phyloP scores from a whole-genome alignment of 2,329 filamentous ascomycete species.

The Ilyonectria sp. region DNA sequence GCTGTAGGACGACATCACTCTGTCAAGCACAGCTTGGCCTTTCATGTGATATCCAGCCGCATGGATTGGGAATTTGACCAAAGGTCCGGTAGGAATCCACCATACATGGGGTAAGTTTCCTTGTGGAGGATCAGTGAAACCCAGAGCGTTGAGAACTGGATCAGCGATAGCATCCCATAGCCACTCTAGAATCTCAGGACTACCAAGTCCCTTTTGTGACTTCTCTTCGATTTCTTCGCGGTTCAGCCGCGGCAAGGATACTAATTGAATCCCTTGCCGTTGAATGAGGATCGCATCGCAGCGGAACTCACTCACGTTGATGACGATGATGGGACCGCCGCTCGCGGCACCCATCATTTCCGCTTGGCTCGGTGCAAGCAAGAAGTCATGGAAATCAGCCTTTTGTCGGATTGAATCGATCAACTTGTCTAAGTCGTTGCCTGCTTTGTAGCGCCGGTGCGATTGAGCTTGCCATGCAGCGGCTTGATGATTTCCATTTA shows the following conservation, averaged over 20 bases:
- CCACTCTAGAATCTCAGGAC: conserved; percentile 38
- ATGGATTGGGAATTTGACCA: neutral
- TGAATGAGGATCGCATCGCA: neutral
- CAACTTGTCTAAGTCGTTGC: conserved; percentile 26
- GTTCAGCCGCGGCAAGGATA: neutral
- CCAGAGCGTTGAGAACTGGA: neutral
- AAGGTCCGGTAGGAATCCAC: neutral
- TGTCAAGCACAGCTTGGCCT: too few species aligned
- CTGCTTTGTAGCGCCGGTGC: conserved; percentile 1
- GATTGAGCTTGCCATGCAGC: neutral
- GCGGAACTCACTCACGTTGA: neutral
- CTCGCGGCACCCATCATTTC: neutral
- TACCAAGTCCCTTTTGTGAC: neutral
- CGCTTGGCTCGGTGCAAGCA: neutral
- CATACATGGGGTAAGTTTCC: neutral
- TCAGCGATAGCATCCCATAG: neutral
- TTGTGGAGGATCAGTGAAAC: neutral
- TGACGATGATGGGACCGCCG: neutral
- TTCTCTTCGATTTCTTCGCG: neutral
- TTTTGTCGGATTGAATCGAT: neutral
- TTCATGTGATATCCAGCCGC: too few species aligned
- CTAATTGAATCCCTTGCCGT: neutral
- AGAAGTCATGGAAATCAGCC: neutral
- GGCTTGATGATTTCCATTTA: neutral
- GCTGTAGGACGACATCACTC: too few species aligned